Evolutionary conservation across 108 stramenopile genomes (phyloP).

Genomic region (Craspedostauros australis): DNA sequence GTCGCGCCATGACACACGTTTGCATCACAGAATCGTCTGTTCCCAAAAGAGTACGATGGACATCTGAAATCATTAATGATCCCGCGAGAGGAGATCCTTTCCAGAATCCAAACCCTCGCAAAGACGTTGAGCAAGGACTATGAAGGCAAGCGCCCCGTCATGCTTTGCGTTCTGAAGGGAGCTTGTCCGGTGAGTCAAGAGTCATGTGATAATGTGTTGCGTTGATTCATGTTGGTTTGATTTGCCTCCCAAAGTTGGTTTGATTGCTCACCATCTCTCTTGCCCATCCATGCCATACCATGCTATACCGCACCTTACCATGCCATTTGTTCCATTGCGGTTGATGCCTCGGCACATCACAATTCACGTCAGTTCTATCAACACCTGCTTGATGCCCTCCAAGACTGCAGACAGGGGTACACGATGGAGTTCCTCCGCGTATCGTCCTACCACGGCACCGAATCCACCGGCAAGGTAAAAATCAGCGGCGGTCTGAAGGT

Average conservation of each 20-base stretch:
- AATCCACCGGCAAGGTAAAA: slow-evolving; percentile 32
- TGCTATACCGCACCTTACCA: too few relatives aligned
- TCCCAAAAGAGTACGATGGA: slow-evolving; percentile 55
- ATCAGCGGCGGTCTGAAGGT: slow-evolving; percentile 22
- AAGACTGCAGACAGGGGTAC: slow-evolving; percentile 41
- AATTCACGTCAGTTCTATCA: slow-evolving; percentile 24
- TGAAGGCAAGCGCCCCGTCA: slow-evolving; percentile 42
- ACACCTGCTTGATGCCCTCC: slow-evolving; percentile 38
- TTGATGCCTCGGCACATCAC: too few relatives aligned
- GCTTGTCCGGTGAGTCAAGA: slow-evolving; percentile 24
- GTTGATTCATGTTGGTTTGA: too few relatives aligned
- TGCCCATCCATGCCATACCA: too few relatives aligned
- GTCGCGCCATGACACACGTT: too few relatives aligned
- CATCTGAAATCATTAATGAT: slow-evolving; percentile 45
- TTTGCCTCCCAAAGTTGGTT: too few relatives aligned
- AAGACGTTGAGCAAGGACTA: slow-evolving; percentile 37
- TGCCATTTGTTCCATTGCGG: too few relatives aligned
- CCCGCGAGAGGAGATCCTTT: slow-evolving; percentile 21
- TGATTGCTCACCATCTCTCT: neutral
- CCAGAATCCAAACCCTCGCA: slow-evolving; percentile 26
- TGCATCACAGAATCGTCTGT: slow-evolving; percentile 9
- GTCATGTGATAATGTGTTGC: too few relatives aligned
- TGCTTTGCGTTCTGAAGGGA: slow-evolving; percentile 55
- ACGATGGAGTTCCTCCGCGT: slow-evolving; percentile 49
- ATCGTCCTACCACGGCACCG: slow-evolving; percentile 41